Conservation (phyloP, 73 alveolate species). For the Paramecium sexaurelia region DNA sequence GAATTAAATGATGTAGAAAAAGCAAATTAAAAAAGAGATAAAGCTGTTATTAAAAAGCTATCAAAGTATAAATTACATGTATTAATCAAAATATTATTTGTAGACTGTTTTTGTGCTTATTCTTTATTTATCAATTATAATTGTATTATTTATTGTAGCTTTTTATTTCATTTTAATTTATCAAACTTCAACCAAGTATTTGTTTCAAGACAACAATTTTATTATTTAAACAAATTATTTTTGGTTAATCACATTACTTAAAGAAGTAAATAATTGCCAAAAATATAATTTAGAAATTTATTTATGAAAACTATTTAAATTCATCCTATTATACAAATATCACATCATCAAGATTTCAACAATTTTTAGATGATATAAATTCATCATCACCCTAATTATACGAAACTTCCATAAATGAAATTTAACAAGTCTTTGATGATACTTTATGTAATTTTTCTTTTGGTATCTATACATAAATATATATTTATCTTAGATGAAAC, state of each 20-base stretch:
- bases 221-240: neutral
- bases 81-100: neutral
- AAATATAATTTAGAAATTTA: neutral
- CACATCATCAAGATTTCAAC: neutral
- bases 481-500: neutral
- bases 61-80: neutral
- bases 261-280: neutral
- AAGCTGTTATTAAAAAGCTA: neutral
- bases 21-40: neutral
- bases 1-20: neutral
- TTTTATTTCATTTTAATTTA: neutral
- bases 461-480: neutral
- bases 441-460: neutral
- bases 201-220: neutral
- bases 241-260: neutral
- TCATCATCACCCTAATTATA: neutral
- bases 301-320: neutral
- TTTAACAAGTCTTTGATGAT: neutral
- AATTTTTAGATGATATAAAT: neutral
- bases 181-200: neutral
- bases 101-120: neutral
- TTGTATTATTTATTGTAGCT: neutral
- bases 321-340: neutral
- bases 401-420: neutral
- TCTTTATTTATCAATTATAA: neutral